Base-by-base conservation (phyloP, 805 yeast species). In the Candida orba region DNA sequence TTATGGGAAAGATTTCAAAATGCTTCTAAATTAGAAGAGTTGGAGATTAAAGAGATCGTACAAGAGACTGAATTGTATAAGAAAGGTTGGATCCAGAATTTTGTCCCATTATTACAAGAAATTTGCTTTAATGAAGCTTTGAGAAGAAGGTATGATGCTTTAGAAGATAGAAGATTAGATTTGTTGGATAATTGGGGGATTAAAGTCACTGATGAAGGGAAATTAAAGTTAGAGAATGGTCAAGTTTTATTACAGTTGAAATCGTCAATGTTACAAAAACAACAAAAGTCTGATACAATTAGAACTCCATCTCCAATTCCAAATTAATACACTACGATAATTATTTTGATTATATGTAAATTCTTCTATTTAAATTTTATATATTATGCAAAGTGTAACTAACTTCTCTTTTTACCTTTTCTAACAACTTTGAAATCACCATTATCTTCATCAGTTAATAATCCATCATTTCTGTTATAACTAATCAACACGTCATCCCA, bases 51-150 rank as follows among this genome's bases (percentile, higher is more conserved):
- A 61, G 90, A 82, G 46, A 71, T 88, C 38, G 81, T 85, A 6
- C 66, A 62, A 43, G 96, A 87, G 63, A 88, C 93, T 36, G 88
- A 86, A 60, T 52, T 66, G 15, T 67, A 76, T 51, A 84, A 85
- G 57, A 76, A 79, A 37, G 91, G 88, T 30, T 90, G 96, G 96
- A 78, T 82, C 8, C 83, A 76, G 50, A 66, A 73, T 37, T 77
- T 88, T 56, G 83, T 88, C 57, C 84, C 84, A 9, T 75, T 81
- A 13, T 82, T 90, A 36, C 91, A 84, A 60, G 97, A 93, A 60
- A 82, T 91, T 41, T 87, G 95, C 50, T 85, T 89, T 64, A 93
- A 91, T 60, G 91, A 85, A 65, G 96, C 96, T 1, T 69, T 91
- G 42, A 76, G 91, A 64, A 79, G 93, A 69, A 81, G 97, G 57